phyloP scores from a whole-genome alignment of 2,329 filamentous ascomycete species.

The Laburnicola sp. region DNA sequence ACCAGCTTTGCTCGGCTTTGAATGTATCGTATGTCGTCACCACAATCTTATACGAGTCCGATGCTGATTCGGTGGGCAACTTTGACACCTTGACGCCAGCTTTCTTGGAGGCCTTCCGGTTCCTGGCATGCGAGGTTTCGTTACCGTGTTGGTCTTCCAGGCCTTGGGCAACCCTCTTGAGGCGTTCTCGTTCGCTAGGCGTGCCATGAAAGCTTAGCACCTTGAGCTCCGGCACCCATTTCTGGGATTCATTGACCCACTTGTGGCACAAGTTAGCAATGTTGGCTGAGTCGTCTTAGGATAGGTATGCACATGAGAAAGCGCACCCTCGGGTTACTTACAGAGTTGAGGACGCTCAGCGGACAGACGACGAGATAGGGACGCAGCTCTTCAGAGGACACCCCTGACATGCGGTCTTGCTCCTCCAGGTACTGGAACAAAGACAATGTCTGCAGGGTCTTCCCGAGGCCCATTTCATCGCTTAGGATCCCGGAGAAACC shows the following conservation, averaged over 20 bases:
- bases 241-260: conserved; percentile 98
- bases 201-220: conserved; percentile 96
- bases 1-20: conserved; percentile 90
- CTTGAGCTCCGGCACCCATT: conserved; percentile 86
- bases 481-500: conserved; percentile 97
- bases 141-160: conserved; percentile 53
- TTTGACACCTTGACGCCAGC: conserved; percentile 48
- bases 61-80: conserved; percentile 30
- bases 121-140: conserved; percentile 71
- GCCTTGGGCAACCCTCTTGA: conserved; percentile 54
- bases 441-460: conserved; percentile 98
- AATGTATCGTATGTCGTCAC: conserved; percentile 98
- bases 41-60: conserved; percentile 58
- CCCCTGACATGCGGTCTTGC: conserved; percentile 64
- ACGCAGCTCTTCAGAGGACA: conserved; percentile 65
- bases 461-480: conserved; percentile 99
- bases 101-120: conserved; percentile 90
- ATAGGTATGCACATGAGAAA: too few species aligned
- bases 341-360: conserved; percentile 91
- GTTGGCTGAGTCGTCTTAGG: too few species aligned
- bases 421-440: conserved; percentile 96
- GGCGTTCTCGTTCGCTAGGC: conserved; percentile 77
- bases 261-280: too few species aligned
- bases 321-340: too few species aligned
- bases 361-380: conserved; percentile 97